Base-by-base conservation (phyloP, 2,329 filamentous ascomycete species). In the Botrytis medusae region DNA sequence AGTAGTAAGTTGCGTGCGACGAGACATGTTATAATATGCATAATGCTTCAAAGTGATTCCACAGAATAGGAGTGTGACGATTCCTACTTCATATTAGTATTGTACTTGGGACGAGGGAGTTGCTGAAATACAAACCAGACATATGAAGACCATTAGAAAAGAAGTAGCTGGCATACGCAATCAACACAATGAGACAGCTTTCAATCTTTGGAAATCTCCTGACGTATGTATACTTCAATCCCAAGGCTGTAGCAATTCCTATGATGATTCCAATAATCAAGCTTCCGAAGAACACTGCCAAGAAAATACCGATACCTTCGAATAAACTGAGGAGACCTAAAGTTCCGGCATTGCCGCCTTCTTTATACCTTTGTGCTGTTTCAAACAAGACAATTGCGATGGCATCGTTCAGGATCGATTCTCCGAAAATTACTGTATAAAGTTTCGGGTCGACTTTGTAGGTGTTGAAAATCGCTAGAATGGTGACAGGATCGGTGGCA, bases 11-110 rank as follows among this genome's bases (percentile, higher is more conserved):
- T 99, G 96, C 1, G 96, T 98, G 75, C 96, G 91, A 67, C 96
- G 91, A 44, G 96, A 99, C 96, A 99, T 99, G 85, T 99, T 99
- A 87, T 98, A 98, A 84, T 99, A 99, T 75, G 96, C 96, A 80
- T 99, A 99, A 82, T 99, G 96, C 83, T 99, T 99, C 76, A 99
- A 86, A 18, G 96, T 98, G 78, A 99, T 99, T 72, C 96, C 96
- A 82, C 96, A 99, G 85, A 99, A 99, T 2, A 99, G 87, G 74
- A 99, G 86, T 37, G 96, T 97, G 77, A 99, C 96, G 79, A 99
- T 99, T 70, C 72, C 68, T 72, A n/a, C 12, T 48, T 57, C 22
- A 51, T 48, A 57, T 76, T 18, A 76, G 72, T 48, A 48, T n/a
- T 16, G 22, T 42, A 29, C 70, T 71, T 44, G 10, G 68, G 29